Conservation (phyloP, 2,329 filamentous ascomycete species). For the Penicillium rolfsii region DNA sequence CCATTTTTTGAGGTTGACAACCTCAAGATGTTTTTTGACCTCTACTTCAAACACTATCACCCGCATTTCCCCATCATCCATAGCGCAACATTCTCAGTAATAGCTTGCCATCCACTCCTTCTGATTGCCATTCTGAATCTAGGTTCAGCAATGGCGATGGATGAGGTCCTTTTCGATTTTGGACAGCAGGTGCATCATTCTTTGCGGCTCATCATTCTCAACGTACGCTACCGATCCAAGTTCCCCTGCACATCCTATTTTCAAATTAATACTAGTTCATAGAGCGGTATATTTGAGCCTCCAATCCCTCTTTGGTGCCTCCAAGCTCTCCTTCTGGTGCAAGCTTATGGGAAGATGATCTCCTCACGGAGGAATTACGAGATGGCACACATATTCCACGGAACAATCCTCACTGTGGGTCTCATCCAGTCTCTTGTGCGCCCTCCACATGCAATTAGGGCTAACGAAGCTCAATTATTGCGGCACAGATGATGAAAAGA, state of each 20-base stretch:
- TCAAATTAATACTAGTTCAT: not conserved
- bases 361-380: slow-evolving; percentile 35
- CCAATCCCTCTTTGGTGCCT: slow-evolving; percentile 35
- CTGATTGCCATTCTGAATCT: slow-evolving; percentile 33
- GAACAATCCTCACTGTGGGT: slow-evolving; percentile 32
- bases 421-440: not conserved
- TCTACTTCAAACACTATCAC: slow-evolving; percentile 35
- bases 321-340: slow-evolving; percentile 32
- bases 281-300: slow-evolving; percentile 31
- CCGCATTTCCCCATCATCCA: slow-evolving; percentile 36
- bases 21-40: slow-evolving; percentile 27
- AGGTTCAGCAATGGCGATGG: slow-evolving; percentile 29
- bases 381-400: slow-evolving; percentile 35
- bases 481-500: slow-evolving; percentile 29
- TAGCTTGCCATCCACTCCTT: slow-evolving; percentile 27
- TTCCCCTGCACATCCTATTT: not conserved
- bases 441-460: not conserved
- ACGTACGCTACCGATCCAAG: slow-evolving; percentile 4
- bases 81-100: slow-evolving; percentile 24
- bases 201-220: slow-evolving; percentile 31
- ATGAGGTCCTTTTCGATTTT: slow-evolving; percentile 25
- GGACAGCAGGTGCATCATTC: slow-evolving; percentile 30
- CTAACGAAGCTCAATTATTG: not conserved
- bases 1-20: slow-evolving; percentile 32
- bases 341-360: slow-evolving; percentile 30